Evolutionary conservation across 2,329 filamentous ascomycete genomes (phyloP).

Genomic region (Fonsecaea monophora): DNA sequence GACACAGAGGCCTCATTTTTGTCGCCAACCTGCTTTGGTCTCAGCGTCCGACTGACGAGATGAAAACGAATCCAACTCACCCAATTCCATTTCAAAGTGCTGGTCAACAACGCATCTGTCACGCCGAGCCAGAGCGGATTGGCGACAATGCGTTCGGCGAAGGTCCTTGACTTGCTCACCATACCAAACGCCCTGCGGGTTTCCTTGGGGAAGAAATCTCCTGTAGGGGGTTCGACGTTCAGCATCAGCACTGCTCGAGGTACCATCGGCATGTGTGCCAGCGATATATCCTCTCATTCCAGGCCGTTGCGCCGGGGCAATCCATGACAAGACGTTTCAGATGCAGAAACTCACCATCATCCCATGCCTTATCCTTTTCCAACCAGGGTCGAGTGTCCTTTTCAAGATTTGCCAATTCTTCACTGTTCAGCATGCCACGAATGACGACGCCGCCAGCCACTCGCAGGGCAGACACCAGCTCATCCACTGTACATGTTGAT

Average conservation of each 20-base stretch:
- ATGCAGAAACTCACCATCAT: conserved; percentile 12
- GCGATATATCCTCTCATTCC: background rate
- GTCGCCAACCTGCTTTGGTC: conserved; percentile 26
- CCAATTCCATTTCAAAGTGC: conserved; percentile 21
- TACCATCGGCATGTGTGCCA: no score
- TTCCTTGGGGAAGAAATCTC: conserved; percentile 40
- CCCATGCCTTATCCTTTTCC: conserved; percentile 36
- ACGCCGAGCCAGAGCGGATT: conserved; percentile 39
- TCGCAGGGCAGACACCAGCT: conserved; percentile 25
- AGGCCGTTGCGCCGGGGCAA: background rate
- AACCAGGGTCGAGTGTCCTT: conserved; percentile 38
- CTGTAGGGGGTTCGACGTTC: conserved; percentile 6
- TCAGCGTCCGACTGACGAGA: background rate
- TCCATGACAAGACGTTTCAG: background rate
- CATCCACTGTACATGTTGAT: conserved; percentile 22
- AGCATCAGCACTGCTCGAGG: background rate
- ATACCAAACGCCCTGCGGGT: conserved; percentile 41
- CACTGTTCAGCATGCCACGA: conserved; percentile 28
- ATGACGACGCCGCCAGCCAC: conserved; percentile 34
- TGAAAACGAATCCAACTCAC: conserved; percentile 1
- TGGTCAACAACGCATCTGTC: conserved; percentile 29
- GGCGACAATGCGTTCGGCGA: conserved; percentile 33
- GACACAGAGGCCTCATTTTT: conserved; percentile 34
- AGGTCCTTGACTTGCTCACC: conserved; percentile 37
- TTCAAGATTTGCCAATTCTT: conserved; percentile 32